Evolutionary conservation across 139 green algal genomes (phyloP), one percentile per base, ranked within the genome.

Genomic region (Chara braunii): DNA sequence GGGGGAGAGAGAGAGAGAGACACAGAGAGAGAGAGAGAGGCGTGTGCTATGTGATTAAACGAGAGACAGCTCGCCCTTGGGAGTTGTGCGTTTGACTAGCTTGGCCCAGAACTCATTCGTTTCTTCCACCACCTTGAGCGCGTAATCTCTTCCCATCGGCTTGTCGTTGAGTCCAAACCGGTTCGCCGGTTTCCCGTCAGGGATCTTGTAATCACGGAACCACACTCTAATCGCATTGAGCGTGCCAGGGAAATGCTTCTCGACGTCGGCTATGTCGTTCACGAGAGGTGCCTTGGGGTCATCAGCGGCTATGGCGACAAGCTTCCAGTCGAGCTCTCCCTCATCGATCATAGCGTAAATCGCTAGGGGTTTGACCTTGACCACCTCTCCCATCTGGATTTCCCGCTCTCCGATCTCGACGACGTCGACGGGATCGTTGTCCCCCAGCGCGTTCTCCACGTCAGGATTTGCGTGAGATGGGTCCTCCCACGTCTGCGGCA

Each of bases 161-260:
- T 92, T 89, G 85, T 89, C 78, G 71, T 95, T 72, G 60, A 87
- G 94, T 63, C 92, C 92, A 77, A 94, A 98, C 58, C 81, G 81
- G 81, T 97, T 98, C 24, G 75, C 73, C 26, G 86, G 85, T 86
- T 97, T 97, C 78, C 92, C 92, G 67, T 97, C 92, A 37, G 92
- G 92, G 14, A 88, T 97, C 85, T 98, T 98, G 87, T 98, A 98
- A 79, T 97, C 92, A 12, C 89, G 80, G 89, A 97, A 98, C 92
- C 92, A 98, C 51, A 85, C 82, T 34, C 86, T 60, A 28, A 98
- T 88, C 76, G 92, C 92, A 60, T 91, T 64, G 43, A 98, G 81
- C 80, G 94, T 86, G 34, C 92, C 92, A 3, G 92, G 92, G 70
- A 97, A 90, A 57, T 91, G 83, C 61, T 86, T 83, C 86, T 98